Conservation (phyloP, 163 green algal genomes). For the Picocystis sp. region DNA sequence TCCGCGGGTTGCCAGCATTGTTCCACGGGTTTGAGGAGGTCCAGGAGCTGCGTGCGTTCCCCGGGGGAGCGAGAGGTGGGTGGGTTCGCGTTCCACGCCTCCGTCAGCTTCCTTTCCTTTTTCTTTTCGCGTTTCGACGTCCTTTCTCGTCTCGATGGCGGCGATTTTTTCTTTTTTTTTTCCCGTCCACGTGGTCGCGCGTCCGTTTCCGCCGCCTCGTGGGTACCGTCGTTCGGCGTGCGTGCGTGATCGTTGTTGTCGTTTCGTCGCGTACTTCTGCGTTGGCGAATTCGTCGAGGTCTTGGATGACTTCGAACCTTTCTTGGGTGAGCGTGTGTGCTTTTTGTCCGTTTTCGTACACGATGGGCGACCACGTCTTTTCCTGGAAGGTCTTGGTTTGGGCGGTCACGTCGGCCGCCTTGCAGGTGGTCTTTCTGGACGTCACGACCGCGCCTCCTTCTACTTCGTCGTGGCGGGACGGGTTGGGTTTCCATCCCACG, state of each 20-base stretch:
- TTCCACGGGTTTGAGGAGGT: slow-evolving; percentile 26
- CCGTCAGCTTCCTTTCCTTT: not conserved
- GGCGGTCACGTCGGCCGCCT: not conserved
- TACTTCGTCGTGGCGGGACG: too few relatives aligned
- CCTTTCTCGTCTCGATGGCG: not conserved
- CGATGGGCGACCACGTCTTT: not conserved
- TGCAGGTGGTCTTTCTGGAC: not conserved
- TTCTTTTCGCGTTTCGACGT: slow-evolving; percentile 9
- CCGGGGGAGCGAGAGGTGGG: too few relatives aligned
- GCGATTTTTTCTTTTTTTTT: not conserved
- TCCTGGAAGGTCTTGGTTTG: not conserved
- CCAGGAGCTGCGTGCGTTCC: slow-evolving; percentile 13
- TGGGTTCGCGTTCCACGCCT: too few relatives aligned
- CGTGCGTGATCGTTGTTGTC: too few relatives aligned
- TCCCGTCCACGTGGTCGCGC: slow-evolving; percentile 25
- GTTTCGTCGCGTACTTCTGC: too few relatives aligned
- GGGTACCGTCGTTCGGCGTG: too few relatives aligned
- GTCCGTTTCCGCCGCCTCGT: too few relatives aligned
- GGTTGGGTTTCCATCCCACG: too few relatives aligned
- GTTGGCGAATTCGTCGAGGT: slow-evolving; percentile 38
- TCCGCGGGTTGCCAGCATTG: slow-evolving; percentile 93
- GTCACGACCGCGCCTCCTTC: too few relatives aligned
- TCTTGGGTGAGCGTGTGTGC: slow-evolving; percentile 54
- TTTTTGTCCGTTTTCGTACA: slow-evolving; percentile 36
- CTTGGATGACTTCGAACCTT: slow-evolving; percentile 49